Base-by-base conservation (phyloP, 345 rosid species). In the Linum usitatissimum region DNA sequence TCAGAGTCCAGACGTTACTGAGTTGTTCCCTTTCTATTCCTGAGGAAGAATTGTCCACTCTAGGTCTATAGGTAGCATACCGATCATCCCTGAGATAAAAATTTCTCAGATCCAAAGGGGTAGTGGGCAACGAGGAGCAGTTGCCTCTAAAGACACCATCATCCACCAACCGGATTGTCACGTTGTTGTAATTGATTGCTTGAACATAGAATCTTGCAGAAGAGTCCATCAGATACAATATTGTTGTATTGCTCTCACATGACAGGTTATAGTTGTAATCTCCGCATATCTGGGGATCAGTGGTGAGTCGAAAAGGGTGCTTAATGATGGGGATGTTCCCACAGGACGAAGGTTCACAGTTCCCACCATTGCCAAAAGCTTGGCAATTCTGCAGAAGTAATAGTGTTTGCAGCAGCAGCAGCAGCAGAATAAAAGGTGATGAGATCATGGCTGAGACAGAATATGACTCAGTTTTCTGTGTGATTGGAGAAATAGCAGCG, bases 321-420 rank as follows among this genome's bases (percentile, higher is more conserved):
- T 57, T 64, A n/a, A 77, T 65, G 66, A 55, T 73, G 8, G 23
- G 69, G 5, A 76, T 48, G 13, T 39, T 48, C 13, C 78, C 81
- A 10, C 78, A 73, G 20, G 71, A 77, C 30, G 73, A 60, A 58
- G 51, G 51, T 45, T 45, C 10, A 15, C 51, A 45, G 51, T 45
- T 13, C 51, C 51, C 15, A 4, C 51, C 17, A 45, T 45, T 17
- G 8, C 17, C 51, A 10, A 17, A 2, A 45, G 51, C 51, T 34
- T 34, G 38, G 38, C 38, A 0, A 34, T 5, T 34, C 38, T 34
- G 38, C 3, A 34, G 38, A 45, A 45, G 51, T 15, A n/a, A n/a
- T n/a, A n/a, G n/a, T n/a, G n/a, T n/a, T n/a, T 6, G 48, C 7
- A 4, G 51, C 51, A 45, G 4, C 15, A 45, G 10, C 51, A n/a